Percentiles rank a stretch among this genome's conserved stretches.
Evolutionary conservation across 129 eudicot genomes (phyloP).

Genomic region (carrot (Daucus carota)): DH1_v3.0 NC_030383.2:14922501-14923000

Average conservation of each 20-base stretch:
- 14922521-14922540: slow-evolving; percentile 55
- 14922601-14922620: not conserved
- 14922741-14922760: slow-evolving; percentile 69
- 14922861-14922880: slow-evolving; percentile 55
- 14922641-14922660: too few relatives aligned
- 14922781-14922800: slow-evolving; percentile 44
- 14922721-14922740: slow-evolving; percentile 64
- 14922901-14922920: slow-evolving; percentile 54
- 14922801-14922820: slow-evolving; percentile 79
- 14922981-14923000: slow-evolving; percentile 23
- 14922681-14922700: not conserved
- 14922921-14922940: slow-evolving; percentile 54
- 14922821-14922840: slow-evolving; percentile 86
- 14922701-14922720: slow-evolving; percentile 71
- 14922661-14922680: too few relatives aligned
- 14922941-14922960: slow-evolving; percentile 11
- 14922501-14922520: slow-evolving; percentile 50
- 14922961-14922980: slow-evolving; percentile 25
- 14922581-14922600: not conserved
- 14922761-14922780: slow-evolving; percentile 46
- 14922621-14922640: too few relatives aligned
- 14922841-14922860: slow-evolving; percentile 56
- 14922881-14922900: slow-evolving; percentile 47
- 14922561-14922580: slow-evolving; percentile 61
- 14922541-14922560: slow-evolving; percentile 56